A percentile compares a stretch with the other conserved stretches of the same genome.
phyloP scores from a whole-genome alignment of 129 eudicot genomes.

The Helianthus tuberosus region DNA sequence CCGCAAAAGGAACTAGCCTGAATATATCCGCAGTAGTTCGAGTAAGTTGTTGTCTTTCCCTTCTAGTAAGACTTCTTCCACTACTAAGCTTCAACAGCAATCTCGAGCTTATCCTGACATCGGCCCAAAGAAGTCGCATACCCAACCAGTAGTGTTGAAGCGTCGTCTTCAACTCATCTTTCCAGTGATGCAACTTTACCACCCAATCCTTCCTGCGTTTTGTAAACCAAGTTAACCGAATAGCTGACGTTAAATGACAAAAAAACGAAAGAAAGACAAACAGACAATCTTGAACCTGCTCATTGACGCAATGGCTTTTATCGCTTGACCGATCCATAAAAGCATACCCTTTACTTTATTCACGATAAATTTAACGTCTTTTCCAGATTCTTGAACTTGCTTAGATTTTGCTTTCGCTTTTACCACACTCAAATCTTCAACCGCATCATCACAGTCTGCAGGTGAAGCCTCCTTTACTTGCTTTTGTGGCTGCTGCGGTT shows the following conservation, averaged over 20 bases:
- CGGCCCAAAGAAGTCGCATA: constrained; percentile 78
- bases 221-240: constrained; percentile 8
- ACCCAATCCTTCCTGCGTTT: constrained; percentile 85
- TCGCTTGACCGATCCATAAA: constrained; percentile 82
- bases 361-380: constrained; percentile 45
- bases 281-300: constrained; percentile 69
- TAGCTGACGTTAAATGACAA: not conserved
- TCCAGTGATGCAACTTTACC: constrained; percentile 81
- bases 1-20: constrained; percentile 97
- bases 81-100: constrained; percentile 82
- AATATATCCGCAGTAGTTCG: constrained; percentile 97
- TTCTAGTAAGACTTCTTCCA: constrained; percentile 89
- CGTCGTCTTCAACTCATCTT: constrained; percentile 66
- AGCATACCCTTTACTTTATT: constrained; percentile 64
- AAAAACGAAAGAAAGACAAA: constrained; percentile 6
- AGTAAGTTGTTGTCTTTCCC: constrained; percentile 97
- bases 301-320: constrained; percentile 82
- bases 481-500: constrained; percentile 31
- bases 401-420: constrained; percentile 68
- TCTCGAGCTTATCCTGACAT: constrained; percentile 84
- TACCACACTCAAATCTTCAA: constrained; percentile 74
- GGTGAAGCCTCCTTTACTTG: constrained; percentile 81
- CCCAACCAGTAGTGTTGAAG: constrained; percentile 90
- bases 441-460: constrained; percentile 91
- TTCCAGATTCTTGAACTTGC: constrained; percentile 57